Evolutionary conservation across 176 grass and related monocot genomes (phyloP), one percentile per base, ranked within the genome.

Genomic region (Raddia guianensis): DNA sequence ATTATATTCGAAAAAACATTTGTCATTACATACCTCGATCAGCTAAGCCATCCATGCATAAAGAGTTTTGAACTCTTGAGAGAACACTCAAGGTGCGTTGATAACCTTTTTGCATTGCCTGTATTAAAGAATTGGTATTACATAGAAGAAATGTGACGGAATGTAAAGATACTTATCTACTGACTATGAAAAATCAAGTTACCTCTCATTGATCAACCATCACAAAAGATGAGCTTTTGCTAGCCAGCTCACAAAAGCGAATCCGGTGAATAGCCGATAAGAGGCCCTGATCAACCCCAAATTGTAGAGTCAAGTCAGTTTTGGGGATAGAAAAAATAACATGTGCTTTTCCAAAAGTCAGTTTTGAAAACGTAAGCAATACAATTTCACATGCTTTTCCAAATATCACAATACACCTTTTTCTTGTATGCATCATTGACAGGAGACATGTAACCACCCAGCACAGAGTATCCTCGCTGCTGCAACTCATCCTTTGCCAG

Each of bases 361-460:
- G 1, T 27, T 27, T 27, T 27, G 27, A 27, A 27, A 27, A 27
- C 27, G 27, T 27, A 6, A 51, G 2, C 0, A 1, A 45, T 2
- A 56, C 6, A 44, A 37, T 63, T 64, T 2, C 11, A 53, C 64
- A n/a, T 10, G 12, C 12, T 57, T 40, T 40, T 42, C 55, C 32
- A 45, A 54, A 34, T 46, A 32, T 6, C 27, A 49, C 0, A 18
- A 2, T 2, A 43, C 67, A 98, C 95, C 90, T 27, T 91, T 93
- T 98, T 98, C 74, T 87, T 93, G 40, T 95, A 98, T 14, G 92
- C 92, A 33, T 98, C 95, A 49, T 93, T 98, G 86, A 92, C 71
- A 27, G 27, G 27, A 27, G 27, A 27, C 27, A 27, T 27, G 27
- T 27, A 27, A 27, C 27, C 27, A 27, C 71, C 90, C 27, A 93